Evolutionary conservation across 352 stramenopile species (phyloP), one percentile per base, ranked within the genome.

Genomic region (Pythium diclinum): DNA sequence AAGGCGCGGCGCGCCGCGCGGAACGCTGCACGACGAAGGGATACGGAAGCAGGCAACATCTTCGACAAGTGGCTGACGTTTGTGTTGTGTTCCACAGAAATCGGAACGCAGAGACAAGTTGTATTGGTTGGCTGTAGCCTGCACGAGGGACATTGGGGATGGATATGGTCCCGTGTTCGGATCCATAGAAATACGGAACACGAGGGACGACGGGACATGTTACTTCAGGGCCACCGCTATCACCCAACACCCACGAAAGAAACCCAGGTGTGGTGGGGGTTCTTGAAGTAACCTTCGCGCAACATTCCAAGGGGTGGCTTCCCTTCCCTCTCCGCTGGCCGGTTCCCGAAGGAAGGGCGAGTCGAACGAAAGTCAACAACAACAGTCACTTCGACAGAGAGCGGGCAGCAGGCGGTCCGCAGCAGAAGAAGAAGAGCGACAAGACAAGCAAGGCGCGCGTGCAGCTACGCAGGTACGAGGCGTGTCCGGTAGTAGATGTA

Each of bases 1-100:
- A 46, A 53, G 36, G 40, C 44, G 33, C 46, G 55, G 52, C 64
- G 64, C 30, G 34, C 57, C 2, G 57, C 38, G 64, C 44, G 47
- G 46, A 68, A 19, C 54, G 62, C 62, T 46, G 57, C 64, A 23
- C 72, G 72, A 23, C 72, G 72, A 56, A 78, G 59, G 40, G 68
- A 68, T 51, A 73, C 54, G 61, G 63, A 47, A n/a, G 65, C 61
- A 33, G 72, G 72, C 44, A 78, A 63, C 72, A 78, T 78, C 58
- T 25, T 52, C n/a, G 21, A 36, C 40, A 13, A 49, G 10, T 59
- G 65, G 52, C 48, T 44, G 47, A 54, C 49, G 49, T 54, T 61
- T 57, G 30, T 30, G 52, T 32, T 61, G 56, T 67, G 52, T 61
- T 61, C 52, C 53, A 55, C 61, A 54, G 60, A n/a, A 33, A 56